Conservation (phyloP, 2,329 filamentous ascomycete species). For the Hyphodiscus sp. region DNA sequence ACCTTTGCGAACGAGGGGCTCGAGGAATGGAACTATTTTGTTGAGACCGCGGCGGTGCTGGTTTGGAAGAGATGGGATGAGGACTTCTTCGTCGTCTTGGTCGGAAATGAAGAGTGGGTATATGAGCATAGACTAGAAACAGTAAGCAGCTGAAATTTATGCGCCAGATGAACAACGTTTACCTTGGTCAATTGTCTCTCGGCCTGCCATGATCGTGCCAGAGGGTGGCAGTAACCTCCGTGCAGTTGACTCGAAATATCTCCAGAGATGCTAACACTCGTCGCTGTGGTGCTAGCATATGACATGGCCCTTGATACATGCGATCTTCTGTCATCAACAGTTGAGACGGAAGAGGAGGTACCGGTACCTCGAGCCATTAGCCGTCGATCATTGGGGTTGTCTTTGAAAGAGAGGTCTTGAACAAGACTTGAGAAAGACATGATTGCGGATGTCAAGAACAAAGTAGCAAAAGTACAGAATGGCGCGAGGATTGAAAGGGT, state of each 20-base stretch:
- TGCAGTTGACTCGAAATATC: conserved; percentile 81
- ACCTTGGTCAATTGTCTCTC: conserved; percentile 84
- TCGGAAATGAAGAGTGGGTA: conserved; percentile 97
- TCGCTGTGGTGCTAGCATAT: conserved; percentile 59
- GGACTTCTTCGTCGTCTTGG: conserved; percentile 82
- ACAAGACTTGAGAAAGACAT: conserved; percentile 67
- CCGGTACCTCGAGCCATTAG: conserved; percentile 38
- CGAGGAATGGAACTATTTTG: conserved; percentile 75
- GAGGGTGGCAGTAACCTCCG: conserved; percentile 73
- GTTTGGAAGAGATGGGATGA: conserved; percentile 85
- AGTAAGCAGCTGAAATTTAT: conserved; percentile 11
- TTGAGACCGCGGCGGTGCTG: conserved; percentile 86
- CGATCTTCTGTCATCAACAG: conserved; percentile 53
- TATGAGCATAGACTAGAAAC: conserved; percentile 84
- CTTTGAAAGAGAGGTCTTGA: conserved; percentile 56
- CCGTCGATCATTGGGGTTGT: conserved; percentile 39
- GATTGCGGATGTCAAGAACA: conserved; percentile 5
- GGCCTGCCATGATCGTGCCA: conserved; percentile 75
- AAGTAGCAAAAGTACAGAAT: not conserved
- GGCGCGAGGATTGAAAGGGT: not conserved
- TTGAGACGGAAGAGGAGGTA: conserved; percentile 34
- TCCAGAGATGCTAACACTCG: conserved; percentile 62
- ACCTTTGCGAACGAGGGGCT: conserved; percentile 82
- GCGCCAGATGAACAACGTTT: conserved; percentile 16
- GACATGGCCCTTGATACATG: conserved; percentile 59